phyloP scores from a whole-genome alignment of 371 early-diverging fungal species.

The Aphelidium insulamus region DNA sequence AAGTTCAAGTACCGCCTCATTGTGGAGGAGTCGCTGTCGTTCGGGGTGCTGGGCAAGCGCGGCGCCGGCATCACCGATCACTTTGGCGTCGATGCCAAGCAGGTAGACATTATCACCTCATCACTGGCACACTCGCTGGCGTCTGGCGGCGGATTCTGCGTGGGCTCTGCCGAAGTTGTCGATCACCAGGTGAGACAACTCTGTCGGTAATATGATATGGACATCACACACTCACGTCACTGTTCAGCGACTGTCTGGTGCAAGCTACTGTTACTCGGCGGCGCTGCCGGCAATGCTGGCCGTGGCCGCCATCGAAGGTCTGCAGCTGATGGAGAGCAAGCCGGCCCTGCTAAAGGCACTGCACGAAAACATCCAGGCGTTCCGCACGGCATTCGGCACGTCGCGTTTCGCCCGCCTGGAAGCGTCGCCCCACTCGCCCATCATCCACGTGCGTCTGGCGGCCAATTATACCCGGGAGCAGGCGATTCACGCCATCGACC shows the following conservation, averaged over 20 bases:
- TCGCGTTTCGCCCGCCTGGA: not conserved
- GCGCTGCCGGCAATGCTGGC: constrained; percentile 93
- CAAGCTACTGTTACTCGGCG: constrained; percentile 94
- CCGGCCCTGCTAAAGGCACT: constrained; percentile 8
- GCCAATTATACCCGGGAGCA: no score
- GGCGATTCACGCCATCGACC: not conserved
- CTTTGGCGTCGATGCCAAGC: constrained; percentile 41
- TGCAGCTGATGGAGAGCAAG: constrained; percentile 31
- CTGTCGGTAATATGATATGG: no score
- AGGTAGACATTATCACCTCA: constrained; percentile 87
- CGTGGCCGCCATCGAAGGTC: constrained; percentile 62
- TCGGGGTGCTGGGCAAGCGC: constrained; percentile 76
- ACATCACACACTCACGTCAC: no score
- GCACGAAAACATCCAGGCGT: constrained; percentile 5
- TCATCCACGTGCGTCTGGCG: constrained; percentile 1
- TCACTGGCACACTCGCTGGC: constrained; percentile 68
- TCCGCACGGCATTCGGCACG: not conserved
- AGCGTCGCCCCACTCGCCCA: not conserved
- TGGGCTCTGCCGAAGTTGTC: constrained; percentile 60
- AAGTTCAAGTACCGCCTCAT: constrained; percentile 94
- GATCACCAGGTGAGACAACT: constrained; percentile 45
- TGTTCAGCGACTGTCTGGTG: constrained; percentile 64
- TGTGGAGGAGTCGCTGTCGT: constrained; percentile 83
- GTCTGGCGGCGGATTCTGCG: constrained; percentile 90
- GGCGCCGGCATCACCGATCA: constrained; percentile 83